Evolutionary conservation across 2,329 filamentous ascomycete genomes (phyloP).

Genomic region (Volutella citrinella): DNA sequence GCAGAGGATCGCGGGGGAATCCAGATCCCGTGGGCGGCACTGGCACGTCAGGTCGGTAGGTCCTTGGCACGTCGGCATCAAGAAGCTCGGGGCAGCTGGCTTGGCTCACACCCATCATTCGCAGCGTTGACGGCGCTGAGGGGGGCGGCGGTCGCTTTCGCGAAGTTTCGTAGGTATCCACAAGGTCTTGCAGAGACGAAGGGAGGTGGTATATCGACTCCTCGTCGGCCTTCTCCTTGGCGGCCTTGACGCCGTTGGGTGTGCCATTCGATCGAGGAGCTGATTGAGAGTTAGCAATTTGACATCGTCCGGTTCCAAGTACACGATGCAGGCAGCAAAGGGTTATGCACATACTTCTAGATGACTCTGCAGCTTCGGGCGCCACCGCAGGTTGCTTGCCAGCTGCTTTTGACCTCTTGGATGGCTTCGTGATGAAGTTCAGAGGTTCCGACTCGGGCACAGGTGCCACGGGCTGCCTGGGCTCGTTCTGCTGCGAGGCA

Average conservation of each 20-base stretch:
- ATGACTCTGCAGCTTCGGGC: constrained; percentile 40
- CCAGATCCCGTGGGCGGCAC: constrained; percentile 73
- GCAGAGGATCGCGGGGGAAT: constrained; percentile 88
- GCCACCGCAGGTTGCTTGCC: constrained; percentile 40
- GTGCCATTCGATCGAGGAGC: constrained; percentile 48
- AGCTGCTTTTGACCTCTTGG: constrained; percentile 40
- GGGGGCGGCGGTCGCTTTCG: constrained; percentile 65
- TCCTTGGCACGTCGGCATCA: constrained; percentile 78
- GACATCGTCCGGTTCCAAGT: no score
- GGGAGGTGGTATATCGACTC: constrained; percentile 94
- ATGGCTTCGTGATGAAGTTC: constrained; percentile 27
- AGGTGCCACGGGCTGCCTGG: constrained; percentile 27
- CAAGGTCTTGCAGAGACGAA: constrained; percentile 80
- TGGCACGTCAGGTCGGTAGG: constrained; percentile 79
- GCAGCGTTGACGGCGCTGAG: constrained; percentile 64
- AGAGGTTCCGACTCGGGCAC: constrained; percentile 24
- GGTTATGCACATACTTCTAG: constrained; percentile 38
- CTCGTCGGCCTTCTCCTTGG: constrained; percentile 48
- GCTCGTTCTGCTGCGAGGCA: constrained; percentile 34
- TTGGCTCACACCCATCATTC: constrained; percentile 74
- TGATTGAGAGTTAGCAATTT: constrained; percentile 17
- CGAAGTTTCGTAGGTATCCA: constrained; percentile 85
- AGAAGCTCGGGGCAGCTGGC: constrained; percentile 68
- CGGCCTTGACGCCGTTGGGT: constrained; percentile 49
- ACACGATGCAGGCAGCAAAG: background rate